Conservation (phyloP, 257 asterid species). For the Cinchona pubescens region DNA sequence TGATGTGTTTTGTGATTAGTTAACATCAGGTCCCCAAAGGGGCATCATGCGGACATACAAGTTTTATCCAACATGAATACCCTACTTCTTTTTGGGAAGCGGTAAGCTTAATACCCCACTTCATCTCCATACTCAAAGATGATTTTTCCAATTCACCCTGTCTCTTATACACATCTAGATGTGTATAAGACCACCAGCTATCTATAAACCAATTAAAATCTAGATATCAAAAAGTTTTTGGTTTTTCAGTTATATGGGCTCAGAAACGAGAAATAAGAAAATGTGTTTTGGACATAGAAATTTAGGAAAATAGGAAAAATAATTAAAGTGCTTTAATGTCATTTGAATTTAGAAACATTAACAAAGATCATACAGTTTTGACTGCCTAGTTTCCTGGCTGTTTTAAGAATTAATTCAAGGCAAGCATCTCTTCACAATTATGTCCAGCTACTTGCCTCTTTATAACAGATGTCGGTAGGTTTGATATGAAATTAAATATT, state of each 20-base stretch:
- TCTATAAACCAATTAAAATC: no score
- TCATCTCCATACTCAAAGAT: not conserved
- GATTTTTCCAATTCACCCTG: no score
- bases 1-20: not conserved
- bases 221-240: not conserved
- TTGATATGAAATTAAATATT: not conserved
- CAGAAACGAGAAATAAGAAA: not conserved
- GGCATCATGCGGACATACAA: not conserved
- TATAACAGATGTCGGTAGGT: not conserved
- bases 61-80: not conserved
- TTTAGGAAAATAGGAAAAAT: not conserved
- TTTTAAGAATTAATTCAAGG: not conserved
- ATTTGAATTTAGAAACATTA: not conserved
- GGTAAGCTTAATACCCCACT: not conserved
- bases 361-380: not conserved
- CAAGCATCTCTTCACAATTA: not conserved
- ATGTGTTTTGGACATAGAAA: not conserved
- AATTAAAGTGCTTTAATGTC: not conserved
- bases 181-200: no score
- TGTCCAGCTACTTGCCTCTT: not conserved
- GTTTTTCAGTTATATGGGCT: not conserved
- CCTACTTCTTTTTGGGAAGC: no score
- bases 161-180: no score
- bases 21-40: constrained; percentile 4
- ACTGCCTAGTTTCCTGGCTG: not conserved